Percentiles rank a stretch among this genome's conserved stretches.
Conservation (phyloP, 108 stramenopile species). For the Discostella stelligeroides region DNA sequence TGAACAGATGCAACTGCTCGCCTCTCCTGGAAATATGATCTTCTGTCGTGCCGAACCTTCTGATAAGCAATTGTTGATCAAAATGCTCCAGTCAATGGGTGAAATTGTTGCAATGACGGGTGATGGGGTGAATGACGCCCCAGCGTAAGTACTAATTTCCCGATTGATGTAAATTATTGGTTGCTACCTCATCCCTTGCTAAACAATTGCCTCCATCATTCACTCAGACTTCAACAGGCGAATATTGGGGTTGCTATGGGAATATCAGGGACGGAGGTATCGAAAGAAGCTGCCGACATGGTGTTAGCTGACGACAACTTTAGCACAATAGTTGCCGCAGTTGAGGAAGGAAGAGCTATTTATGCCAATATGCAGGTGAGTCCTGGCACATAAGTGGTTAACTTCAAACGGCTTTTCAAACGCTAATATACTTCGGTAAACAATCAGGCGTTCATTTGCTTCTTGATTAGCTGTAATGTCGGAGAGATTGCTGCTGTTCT, state of each 20-base stretch:
- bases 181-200: too few species aligned
- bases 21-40: slow-evolving; percentile 83
- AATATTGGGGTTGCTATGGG: slow-evolving; percentile 97
- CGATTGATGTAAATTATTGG: too few species aligned
- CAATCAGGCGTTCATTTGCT: slow-evolving; percentile 97
- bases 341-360: slow-evolving; percentile 97
- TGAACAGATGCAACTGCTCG: slow-evolving; percentile 70
- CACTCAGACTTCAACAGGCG: slow-evolving; percentile 59
- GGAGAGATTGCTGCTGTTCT: slow-evolving; percentile 97
- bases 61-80: slow-evolving; percentile 96
- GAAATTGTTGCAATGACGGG: slow-evolving; percentile 99
- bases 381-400: too few species aligned
- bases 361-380: slow-evolving; percentile 90
- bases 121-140: slow-evolving; percentile 98
- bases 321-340: slow-evolving; percentile 94
- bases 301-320: slow-evolving; percentile 97
- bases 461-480: slow-evolving; percentile 97
- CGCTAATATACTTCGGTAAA: not conserved
- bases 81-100: slow-evolving; percentile 90
- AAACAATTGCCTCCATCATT: too few species aligned
- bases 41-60: slow-evolving; percentile 98
- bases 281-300: slow-evolving; percentile 88
- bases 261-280: slow-evolving; percentile 88
- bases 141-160: slow-evolving; percentile 56
- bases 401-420: too few species aligned